Conservation (phyloP, 768 basidiomycete species). For the Mycena galopus region DNA sequence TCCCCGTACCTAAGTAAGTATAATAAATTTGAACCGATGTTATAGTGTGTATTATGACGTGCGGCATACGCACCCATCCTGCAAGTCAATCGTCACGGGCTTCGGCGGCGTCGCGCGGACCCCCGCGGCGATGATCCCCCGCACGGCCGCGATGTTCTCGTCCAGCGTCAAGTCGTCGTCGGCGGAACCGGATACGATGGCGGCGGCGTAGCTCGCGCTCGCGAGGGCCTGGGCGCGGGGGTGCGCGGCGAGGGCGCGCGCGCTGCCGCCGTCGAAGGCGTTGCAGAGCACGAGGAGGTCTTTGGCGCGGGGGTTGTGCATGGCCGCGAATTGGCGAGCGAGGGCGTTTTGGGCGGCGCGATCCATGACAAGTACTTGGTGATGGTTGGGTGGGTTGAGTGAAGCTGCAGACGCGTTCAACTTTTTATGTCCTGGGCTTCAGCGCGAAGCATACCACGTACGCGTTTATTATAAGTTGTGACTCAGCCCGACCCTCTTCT, state of each 20-base stretch:
- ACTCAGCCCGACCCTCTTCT: neutral
- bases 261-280: constrained; percentile 28
- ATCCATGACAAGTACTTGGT: too few species aligned
- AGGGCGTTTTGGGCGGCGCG: constrained; percentile 14
- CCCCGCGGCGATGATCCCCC: constrained; percentile 3
- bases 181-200: neutral
- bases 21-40: too few species aligned
- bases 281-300: constrained; percentile 29
- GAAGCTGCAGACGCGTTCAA: neutral
- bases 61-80: too few species aligned
- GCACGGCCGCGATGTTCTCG: constrained; percentile 18
- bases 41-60: too few species aligned
- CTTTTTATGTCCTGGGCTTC: neutral
- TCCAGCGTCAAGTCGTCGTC: constrained; percentile 29
- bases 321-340: constrained; percentile 19
- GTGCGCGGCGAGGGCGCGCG: constrained; percentile 3
- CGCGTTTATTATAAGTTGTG: neutral
- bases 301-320: constrained; percentile 26
- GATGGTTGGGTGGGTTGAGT: too few species aligned
- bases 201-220: constrained; percentile 21
- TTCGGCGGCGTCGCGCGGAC: constrained; percentile 9
- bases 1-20: too few species aligned
- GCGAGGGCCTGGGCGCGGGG: constrained; percentile 26
- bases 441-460: too few species aligned
- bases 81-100: constrained; percentile 31